Base-by-base conservation (phyloP, 306 rosid species). In the apple (Malus domestica) region DNA sequence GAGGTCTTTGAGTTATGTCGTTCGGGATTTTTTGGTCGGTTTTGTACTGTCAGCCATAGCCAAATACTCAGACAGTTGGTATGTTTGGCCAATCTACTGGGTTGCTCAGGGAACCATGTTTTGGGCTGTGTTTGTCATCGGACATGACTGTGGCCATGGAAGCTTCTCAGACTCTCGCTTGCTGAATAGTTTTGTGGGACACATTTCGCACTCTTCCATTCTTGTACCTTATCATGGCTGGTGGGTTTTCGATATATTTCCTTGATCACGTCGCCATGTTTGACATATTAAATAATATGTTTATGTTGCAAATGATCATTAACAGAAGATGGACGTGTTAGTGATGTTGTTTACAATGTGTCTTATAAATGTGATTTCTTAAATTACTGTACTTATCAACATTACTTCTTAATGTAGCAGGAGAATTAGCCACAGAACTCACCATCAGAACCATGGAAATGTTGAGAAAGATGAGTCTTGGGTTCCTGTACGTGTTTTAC, bases 401-500 rank as follows among this genome's bases (percentile, higher is more conserved):
- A 61, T 27, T 27, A 2, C 15, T 25, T 12, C 8, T 61, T 15
- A 61, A 18, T 10, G 38, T 64, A 38, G 40, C 88, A 93, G 97
- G 98, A 91, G 93, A 82, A 88, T 93, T 18, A 93, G 98, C 74
- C 97, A 93, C 59, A 88, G 85, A 83, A 90, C 97, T 67, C 97
- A 91, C 68, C 98, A 90, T 80, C 97, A 91, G 71, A 93, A 93
- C 85, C 98, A 93, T 78, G 98, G 96, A 23, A 88, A 91, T 64
- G 96, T 93, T 10, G 98, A 93, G 82, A 89, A 88, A 19, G 97
- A 93, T 76, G 97, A 93, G 79, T 89, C 96, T 8, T 93, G 97
- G 98, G 97, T 91, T 76, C 97, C 94, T 7, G 97, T 93, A 84
- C 72, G 89, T 84, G 63, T 75, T 70, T 33, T 10, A 38, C 67